These are phyloP conservation scores for Leptographium lundbergii DNA, from an alignment of 2,329 filamentous ascomycete genomes.

Conservation along the genomic window DNA sequence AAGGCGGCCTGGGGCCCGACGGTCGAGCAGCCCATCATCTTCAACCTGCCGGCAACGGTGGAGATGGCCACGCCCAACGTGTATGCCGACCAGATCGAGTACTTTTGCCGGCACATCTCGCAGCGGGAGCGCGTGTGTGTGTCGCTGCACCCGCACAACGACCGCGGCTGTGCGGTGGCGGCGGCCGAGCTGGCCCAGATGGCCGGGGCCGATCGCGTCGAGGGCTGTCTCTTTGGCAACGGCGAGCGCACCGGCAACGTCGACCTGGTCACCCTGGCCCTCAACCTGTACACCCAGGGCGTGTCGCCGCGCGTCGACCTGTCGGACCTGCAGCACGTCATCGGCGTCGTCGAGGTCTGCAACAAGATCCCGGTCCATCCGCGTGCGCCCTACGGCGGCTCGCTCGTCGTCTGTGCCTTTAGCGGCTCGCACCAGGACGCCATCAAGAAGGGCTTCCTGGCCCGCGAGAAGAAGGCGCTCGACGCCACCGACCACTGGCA, in stretches of 20 bases:
- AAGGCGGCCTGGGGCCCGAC: constrained; percentile 86
- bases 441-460: constrained; percentile 82
- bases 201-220: constrained; percentile 88
- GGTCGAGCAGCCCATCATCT: constrained; percentile 72
- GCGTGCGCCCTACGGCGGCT: constrained; percentile 80
- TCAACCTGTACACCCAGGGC: constrained; percentile 94
- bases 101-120: constrained; percentile 76
- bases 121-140: constrained; percentile 81
- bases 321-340: constrained; percentile 74
- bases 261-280: constrained; percentile 78
- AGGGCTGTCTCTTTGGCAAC: constrained; percentile 89
- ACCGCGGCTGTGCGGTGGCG: constrained; percentile 79
- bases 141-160: constrained; percentile 89
- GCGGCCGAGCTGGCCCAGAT: constrained; percentile 90
- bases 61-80: constrained; percentile 92
- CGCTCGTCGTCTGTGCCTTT: constrained; percentile 86
- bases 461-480: constrained; percentile 48
- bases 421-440: constrained; percentile 89
- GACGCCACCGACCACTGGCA: constrained; percentile 61
- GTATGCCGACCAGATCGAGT: constrained; percentile 93
- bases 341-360: constrained; percentile 79
- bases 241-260: constrained; percentile 94
- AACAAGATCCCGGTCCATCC: constrained; percentile 93
- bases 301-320: constrained; percentile 79
- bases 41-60: constrained; percentile 93